phyloP scores from a whole-genome alignment of 345 rosid species.

The Euphorbia lathyris region DNA sequence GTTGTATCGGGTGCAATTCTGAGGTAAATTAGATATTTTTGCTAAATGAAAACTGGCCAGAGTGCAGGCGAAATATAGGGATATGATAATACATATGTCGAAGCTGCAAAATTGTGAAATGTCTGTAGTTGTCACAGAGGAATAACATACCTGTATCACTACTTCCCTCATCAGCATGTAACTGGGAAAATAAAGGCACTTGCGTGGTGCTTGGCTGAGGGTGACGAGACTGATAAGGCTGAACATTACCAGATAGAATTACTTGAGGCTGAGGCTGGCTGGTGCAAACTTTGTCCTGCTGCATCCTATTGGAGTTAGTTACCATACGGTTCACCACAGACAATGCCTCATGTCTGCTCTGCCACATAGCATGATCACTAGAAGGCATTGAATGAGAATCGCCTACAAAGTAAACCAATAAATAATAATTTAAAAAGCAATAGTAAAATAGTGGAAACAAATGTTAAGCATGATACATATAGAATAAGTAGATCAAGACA shows the following conservation, averaged over 20 bases:
- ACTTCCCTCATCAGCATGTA: conserved; percentile 19
- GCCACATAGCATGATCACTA: conserved; percentile 16
- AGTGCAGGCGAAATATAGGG: too few relatives aligned
- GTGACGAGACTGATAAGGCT: conserved; percentile 11
- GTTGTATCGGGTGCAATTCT: too few relatives aligned
- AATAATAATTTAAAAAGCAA: neutral
- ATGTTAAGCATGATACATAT: neutral
- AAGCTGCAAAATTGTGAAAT: too few relatives aligned
- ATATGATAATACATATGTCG: too few relatives aligned
- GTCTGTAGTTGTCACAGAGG: neutral
- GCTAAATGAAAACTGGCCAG: too few relatives aligned
- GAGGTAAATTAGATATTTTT: too few relatives aligned
- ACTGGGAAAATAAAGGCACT: conserved; percentile 7
- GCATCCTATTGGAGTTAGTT: conserved; percentile 13
- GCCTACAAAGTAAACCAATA: conserved; percentile 2
- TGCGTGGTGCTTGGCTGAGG: conserved; percentile 12
- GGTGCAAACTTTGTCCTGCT: conserved; percentile 13
- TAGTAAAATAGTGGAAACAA: neutral
- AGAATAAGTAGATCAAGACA: neutral
- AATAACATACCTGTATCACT: conserved; percentile 19
- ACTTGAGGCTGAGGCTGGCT: conserved; percentile 6
- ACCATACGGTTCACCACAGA: conserved; percentile 3
- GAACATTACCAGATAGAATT: conserved; percentile 12
- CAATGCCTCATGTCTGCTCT: conserved; percentile 16
- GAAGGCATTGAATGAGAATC: neutral